Conservation (phyloP, 768 basidiomycete species). For the Lactifluus pinguis region DNA sequence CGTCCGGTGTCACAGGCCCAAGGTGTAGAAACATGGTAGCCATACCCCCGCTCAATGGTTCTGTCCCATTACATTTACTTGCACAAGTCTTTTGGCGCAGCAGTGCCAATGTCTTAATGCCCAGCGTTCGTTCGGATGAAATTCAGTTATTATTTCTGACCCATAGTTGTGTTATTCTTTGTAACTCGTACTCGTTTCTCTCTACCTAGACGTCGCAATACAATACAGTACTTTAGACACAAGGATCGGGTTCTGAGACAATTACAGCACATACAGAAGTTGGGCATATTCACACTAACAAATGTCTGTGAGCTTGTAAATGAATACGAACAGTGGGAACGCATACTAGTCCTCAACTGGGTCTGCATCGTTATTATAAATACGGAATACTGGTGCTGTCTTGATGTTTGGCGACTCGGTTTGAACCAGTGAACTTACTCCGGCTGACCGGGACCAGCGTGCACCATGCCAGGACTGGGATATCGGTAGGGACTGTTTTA, state of each 20-base stretch:
- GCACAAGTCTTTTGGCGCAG: not conserved
- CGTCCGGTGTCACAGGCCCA: slow-evolving; percentile 34
- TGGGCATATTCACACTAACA: too few species aligned
- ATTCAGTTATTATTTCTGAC: not conserved
- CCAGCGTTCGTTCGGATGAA: not conserved
- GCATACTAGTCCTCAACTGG: not conserved
- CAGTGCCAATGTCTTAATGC: not conserved
- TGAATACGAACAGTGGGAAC: slow-evolving; percentile 20
- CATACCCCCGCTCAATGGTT: not conserved
- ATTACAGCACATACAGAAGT: too few species aligned
- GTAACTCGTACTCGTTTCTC: not conserved
- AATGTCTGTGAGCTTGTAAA: not conserved
- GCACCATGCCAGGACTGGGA: not conserved
- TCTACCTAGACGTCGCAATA: not conserved
- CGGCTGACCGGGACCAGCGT: slow-evolving; percentile 12
- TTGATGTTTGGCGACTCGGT: not conserved
- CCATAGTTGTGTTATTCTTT: too few species aligned
- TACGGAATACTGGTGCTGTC: not conserved
- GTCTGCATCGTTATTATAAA: not conserved
- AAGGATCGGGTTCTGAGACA: too few species aligned
- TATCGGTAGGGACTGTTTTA: slow-evolving; percentile 1
- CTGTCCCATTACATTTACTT: not conserved
- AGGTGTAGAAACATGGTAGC: not conserved
- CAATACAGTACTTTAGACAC: not conserved
- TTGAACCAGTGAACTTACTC: slow-evolving; percentile 3